Conservation (phyloP, 2,329 filamentous ascomycete genomes). For the Talaromyces piceae region DNA sequence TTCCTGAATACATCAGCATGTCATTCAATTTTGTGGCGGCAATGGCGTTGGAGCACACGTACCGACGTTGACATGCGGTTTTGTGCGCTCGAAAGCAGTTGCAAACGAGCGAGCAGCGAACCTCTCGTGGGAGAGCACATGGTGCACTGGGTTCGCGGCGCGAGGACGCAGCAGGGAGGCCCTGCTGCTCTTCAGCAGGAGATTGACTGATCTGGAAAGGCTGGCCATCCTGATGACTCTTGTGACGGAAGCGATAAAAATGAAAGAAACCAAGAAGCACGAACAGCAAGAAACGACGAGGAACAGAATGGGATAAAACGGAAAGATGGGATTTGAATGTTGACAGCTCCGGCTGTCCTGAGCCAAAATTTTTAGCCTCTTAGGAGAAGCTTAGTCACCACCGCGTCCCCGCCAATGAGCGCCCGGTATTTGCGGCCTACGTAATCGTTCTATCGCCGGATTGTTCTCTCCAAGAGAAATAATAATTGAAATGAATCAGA, state of each 20-base stretch:
- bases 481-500: too few species aligned
- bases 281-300: slow-evolving; percentile 10
- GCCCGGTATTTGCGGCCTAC: slow-evolving; percentile 18
- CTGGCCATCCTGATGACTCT: slow-evolving; percentile 65
- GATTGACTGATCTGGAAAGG: slow-evolving; percentile 68
- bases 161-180: slow-evolving; percentile 62
- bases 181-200: slow-evolving; percentile 76
- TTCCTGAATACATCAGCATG: slow-evolving; percentile 49
- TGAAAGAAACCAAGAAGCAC: slow-evolving; percentile 7
- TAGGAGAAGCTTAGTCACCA: slow-evolving; percentile 30
- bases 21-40: background rate
- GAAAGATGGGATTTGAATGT: slow-evolving; percentile 22
- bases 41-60: slow-evolving; percentile 22
- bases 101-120: slow-evolving; percentile 49
- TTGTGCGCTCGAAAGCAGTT: slow-evolving; percentile 70
- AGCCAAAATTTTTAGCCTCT: slow-evolving; percentile 30
- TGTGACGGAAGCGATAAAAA: slow-evolving; percentile 21
- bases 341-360: slow-evolving; percentile 16
- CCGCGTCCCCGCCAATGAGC: slow-evolving; percentile 23
- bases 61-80: slow-evolving; percentile 99
- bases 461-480: too few species aligned
- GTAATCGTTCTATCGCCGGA: too few species aligned
- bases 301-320: too few species aligned
- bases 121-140: slow-evolving; percentile 40
- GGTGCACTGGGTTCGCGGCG: slow-evolving; percentile 67